A percentile compares a stretch with the other conserved stretches of the same genome.
Evolutionary conservation across 1,284 basidiomycete genomes (phyloP).

Genomic region (Cryptococcus hybrid): DNA sequence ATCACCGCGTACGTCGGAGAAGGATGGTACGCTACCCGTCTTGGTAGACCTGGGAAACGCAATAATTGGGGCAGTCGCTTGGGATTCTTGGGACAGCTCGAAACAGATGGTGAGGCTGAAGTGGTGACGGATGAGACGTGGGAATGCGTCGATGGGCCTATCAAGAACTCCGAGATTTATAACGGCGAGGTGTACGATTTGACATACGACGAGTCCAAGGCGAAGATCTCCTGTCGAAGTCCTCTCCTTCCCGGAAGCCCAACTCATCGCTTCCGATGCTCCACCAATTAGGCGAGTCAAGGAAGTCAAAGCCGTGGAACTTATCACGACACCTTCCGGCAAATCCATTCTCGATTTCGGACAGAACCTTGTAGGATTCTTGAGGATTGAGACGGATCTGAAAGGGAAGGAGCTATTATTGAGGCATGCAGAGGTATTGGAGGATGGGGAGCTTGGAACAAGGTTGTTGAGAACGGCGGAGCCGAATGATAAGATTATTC

Average conservation of each 20-base stretch:
- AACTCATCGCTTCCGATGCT: constrained; percentile 26
- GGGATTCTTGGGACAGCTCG: constrained; percentile 31
- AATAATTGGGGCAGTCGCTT: constrained; percentile 31
- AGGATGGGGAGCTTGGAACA: constrained; percentile 33
- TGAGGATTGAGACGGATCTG: constrained; percentile 17
- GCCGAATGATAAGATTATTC: constrained; percentile 19
- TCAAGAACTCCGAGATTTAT: constrained; percentile 33
- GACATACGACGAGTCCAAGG: constrained; percentile 1
- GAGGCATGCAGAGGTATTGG: constrained; percentile 36
- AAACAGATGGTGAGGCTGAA: constrained; percentile 17
- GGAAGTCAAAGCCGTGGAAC: constrained; percentile 17
- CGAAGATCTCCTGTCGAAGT: constrained; percentile 4
- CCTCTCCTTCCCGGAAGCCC: constrained; percentile 14
- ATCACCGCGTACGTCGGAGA: constrained; percentile 32
- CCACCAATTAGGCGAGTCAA: constrained; percentile 30
- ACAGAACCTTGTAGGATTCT: constrained; percentile 39
- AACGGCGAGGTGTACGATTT: constrained; percentile 35
- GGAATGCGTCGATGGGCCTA: constrained; percentile 17
- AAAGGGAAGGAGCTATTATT: constrained; percentile 13
- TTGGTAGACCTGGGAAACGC: constrained; percentile 19
- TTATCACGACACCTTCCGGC: constrained; percentile 33
- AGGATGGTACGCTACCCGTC: constrained; percentile 37
- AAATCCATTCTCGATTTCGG: constrained; percentile 40
- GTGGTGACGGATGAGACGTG: constrained; percentile 21
- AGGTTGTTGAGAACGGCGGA: constrained; percentile 27